Evolutionary conservation across 108 stramenopile genomes (phyloP).

Genomic region (Skeletonema grethae): DNA sequence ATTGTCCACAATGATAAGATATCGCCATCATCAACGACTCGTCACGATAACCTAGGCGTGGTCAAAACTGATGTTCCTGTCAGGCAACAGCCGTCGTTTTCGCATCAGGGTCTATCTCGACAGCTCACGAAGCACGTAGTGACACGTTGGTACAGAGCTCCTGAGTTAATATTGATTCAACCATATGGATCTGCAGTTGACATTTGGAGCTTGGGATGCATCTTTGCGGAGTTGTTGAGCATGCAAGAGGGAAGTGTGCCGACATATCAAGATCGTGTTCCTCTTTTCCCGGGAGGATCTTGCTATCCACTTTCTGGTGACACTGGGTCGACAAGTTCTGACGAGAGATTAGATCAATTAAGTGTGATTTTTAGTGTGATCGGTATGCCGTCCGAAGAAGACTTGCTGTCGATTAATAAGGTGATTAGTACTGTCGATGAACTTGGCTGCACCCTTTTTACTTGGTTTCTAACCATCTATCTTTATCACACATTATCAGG

Average conservation of each 20-base stretch:
- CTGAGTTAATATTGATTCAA: constrained; percentile 95
- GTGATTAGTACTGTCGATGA: constrained; percentile 21
- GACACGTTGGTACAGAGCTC: constrained; percentile 99
- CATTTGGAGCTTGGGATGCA: constrained; percentile 95
- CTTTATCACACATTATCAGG: constrained; percentile 3
- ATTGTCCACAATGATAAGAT: constrained; percentile 71
- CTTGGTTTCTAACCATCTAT: neutral
- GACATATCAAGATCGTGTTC: constrained; percentile 86
- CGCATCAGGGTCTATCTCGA: constrained; percentile 64
- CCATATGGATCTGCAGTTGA: constrained; percentile 97
- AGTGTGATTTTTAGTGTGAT: constrained; percentile 97
- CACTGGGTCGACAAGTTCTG: constrained; percentile 47
- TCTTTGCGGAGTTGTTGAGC: constrained; percentile 86
- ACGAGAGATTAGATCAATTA: constrained; percentile 92
- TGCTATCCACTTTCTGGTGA: constrained; percentile 95
- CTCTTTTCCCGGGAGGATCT: constrained; percentile 96
- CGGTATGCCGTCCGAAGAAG: constrained; percentile 89
- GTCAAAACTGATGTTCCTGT: constrained; percentile 1
- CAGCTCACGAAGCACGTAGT: constrained; percentile 99
- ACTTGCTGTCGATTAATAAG: constrained; percentile 74
- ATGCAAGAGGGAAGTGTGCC: constrained; percentile 95
- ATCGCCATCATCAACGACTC: constrained; percentile 16
- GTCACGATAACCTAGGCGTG: constrained; percentile 6
- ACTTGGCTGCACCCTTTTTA: neutral
- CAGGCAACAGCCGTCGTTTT: constrained; percentile 17